phyloP scores from a whole-genome alignment of 2,329 filamentous ascomycete genomes.

The Didymella arachidicola region DNA sequence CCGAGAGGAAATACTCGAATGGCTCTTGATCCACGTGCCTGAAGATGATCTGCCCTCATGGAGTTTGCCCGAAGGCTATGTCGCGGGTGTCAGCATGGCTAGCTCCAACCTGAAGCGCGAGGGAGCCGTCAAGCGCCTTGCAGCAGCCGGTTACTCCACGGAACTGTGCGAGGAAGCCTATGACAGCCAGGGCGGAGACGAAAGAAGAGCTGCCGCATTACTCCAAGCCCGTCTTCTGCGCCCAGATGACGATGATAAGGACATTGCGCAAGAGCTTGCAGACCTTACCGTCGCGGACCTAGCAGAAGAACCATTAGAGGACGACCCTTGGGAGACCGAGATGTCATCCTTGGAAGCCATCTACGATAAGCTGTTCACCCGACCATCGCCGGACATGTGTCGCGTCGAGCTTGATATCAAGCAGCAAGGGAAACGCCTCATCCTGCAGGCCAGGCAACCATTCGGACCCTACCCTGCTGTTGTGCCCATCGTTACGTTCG shows the following conservation, averaged over 20 bases:
- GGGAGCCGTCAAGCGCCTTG: constrained; percentile 80
- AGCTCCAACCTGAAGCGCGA: constrained; percentile 83
- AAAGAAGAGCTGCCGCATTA: constrained; percentile 78
- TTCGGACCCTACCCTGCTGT: constrained; percentile 73
- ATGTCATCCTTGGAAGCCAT: constrained; percentile 84
- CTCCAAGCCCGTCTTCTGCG: constrained; percentile 74
- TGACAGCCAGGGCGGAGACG: constrained; percentile 73
- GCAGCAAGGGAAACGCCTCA: constrained; percentile 55
- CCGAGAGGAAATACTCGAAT: constrained; percentile 90
- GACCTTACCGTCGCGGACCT: constrained; percentile 47
- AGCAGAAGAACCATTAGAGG: constrained; percentile 55
- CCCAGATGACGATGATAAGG: constrained; percentile 42
- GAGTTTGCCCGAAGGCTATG: constrained; percentile 91
- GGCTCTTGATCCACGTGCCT: constrained; percentile 94
- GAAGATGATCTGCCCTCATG: constrained; percentile 95
- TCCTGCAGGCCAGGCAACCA: constrained; percentile 74
- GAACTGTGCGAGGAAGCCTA: constrained; percentile 84
- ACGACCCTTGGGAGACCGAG: constrained; percentile 83
- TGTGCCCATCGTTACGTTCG: constrained; percentile 73
- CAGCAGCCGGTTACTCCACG: constrained; percentile 81
- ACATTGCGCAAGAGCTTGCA: constrained; percentile 43
- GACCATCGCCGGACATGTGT: constrained; percentile 69
- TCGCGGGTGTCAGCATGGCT: constrained; percentile 86
- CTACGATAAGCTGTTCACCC: constrained; percentile 69
- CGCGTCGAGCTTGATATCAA: constrained; percentile 70